Base-by-base conservation (phyloP, 1,139 yeast genomes). In the Pichia sp. region DNA sequence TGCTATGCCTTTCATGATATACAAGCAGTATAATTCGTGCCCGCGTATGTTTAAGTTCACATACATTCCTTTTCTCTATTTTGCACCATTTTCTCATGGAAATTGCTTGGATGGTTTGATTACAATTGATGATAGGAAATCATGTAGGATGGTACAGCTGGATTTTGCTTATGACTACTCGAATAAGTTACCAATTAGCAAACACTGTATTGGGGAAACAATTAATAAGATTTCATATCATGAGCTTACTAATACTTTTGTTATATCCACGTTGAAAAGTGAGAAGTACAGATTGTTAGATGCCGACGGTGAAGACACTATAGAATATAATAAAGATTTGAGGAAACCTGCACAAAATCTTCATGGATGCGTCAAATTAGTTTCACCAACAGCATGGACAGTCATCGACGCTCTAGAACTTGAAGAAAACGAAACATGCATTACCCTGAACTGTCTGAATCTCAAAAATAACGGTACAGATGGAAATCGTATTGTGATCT, bases 301-400 rank as follows among this genome's bases (percentile, higher is more conserved):
- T 51, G 95, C 84, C 51, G 95, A 85, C 46, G 85, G 75, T 2
- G 67, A 69, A 18, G 72, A 70, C 1, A 65, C 82, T 35, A 75
- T 74, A 6, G 93, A 91, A 1, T 62, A 68, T 4, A 68, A 69
- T 40, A 72, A 69, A 13, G 59, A 49, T 50, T 18, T 66, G 46
- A 56, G 72, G 55, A 55, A 49, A 72, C 41, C 41, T 9, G 19
- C 70, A 65, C 26, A 22, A 38, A 40, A 37, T 36, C 32, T 29
- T 29, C 27, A 47, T 35, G 40, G 86, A 84, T 0, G 52, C 51
- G 16, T 88, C 9, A 72, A 77, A 40, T 62, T 88, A 32, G 52
- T 88, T 0, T 82, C 93, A 2, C 91, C 95, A 0, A 63, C 64
- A 30, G 76, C 76, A 15, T 87, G 95, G 95, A 63, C 75, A 1